These are phyloP conservation scores for Xanthoconium separans DNA, from an alignment of 1,284 basidiomycete genomes.

Conservation along the genomic window DNA sequence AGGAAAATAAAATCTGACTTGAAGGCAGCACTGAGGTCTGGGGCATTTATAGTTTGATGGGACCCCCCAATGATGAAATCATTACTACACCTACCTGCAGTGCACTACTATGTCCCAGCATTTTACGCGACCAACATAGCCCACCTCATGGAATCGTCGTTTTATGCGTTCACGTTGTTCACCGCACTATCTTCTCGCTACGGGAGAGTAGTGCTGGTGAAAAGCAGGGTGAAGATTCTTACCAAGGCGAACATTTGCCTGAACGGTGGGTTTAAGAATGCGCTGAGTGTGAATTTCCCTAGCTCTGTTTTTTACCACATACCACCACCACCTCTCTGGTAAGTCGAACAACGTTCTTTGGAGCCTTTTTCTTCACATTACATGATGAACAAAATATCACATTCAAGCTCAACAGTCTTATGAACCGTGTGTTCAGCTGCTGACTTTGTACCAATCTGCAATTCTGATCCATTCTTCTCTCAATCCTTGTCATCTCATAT, in stretches of 20 bases:
- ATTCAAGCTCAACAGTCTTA: conserved; percentile 77
- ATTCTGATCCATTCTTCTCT: conserved; percentile 46
- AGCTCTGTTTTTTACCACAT: too few relatives aligned
- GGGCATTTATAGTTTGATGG: not conserved
- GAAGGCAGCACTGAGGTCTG: not conserved
- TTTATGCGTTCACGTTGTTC: too few relatives aligned
- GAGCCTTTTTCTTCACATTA: not conserved
- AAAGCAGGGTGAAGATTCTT: not conserved
- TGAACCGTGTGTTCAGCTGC: conserved; percentile 46
- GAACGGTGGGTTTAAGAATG: not conserved
- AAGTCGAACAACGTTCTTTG: not conserved
- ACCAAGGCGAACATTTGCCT: not conserved
- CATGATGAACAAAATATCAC: conserved; percentile 61
- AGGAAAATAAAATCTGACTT: not conserved
- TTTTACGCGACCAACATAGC: too few relatives aligned
- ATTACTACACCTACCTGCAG: not conserved
- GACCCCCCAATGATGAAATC: not conserved
- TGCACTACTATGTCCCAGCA: not conserved
- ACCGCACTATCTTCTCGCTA: too few relatives aligned
- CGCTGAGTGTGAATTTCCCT: not conserved
- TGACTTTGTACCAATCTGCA: conserved; percentile 57
- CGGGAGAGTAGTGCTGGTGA: too few relatives aligned
- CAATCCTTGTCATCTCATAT: not conserved
- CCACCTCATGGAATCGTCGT: too few relatives aligned
- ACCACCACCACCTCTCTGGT: not conserved